Evolutionary conservation across 768 basidiomycete genomes (phyloP).

Genomic region (Agaricus sinodeliciosus): DNA sequence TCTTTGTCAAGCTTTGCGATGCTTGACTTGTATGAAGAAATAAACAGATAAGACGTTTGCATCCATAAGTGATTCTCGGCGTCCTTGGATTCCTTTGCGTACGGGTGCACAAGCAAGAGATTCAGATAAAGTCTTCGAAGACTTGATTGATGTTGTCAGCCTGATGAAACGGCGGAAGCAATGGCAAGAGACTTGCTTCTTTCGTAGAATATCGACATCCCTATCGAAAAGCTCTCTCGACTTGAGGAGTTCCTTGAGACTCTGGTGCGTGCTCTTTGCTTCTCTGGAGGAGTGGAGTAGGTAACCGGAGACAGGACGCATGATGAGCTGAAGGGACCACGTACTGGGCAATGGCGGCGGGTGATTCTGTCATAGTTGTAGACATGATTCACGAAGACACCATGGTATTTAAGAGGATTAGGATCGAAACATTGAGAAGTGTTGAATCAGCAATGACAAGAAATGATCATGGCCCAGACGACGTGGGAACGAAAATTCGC

Average conservation of each 20-base stretch:
- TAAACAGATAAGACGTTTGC: slow-evolving; percentile 85
- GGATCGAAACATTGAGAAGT: slow-evolving; percentile 8
- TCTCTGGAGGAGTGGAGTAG: slow-evolving; percentile 43
- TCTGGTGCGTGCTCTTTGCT: slow-evolving; percentile 69
- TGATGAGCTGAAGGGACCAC: slow-evolving; percentile 14
- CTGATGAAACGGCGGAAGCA: slow-evolving; percentile 10
- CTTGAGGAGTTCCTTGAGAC: slow-evolving; percentile 70
- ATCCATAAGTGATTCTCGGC: slow-evolving; percentile 86
- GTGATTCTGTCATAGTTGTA: slow-evolving; percentile 36
- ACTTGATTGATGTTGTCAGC: slow-evolving; percentile 29
- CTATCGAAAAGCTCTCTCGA: slow-evolving; percentile 74
- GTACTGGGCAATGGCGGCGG: slow-evolving; percentile 38
- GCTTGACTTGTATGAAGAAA: slow-evolving; percentile 73
- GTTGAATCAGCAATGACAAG: slow-evolving; percentile 12
- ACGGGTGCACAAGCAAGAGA: slow-evolving; percentile 62
- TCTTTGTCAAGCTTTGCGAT: slow-evolving; percentile 61
- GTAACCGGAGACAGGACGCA: slow-evolving; percentile 1
- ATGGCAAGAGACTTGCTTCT: slow-evolving; percentile 53
- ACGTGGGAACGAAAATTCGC: slow-evolving; percentile 12
- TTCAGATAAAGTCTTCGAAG: slow-evolving; percentile 65
- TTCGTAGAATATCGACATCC: slow-evolving; percentile 81
- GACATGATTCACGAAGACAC: slow-evolving; percentile 17
- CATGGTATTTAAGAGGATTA: slow-evolving; percentile 20
- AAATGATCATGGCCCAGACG: slow-evolving; percentile 10
- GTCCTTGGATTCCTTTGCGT: slow-evolving; percentile 68